Conservation (phyloP, 805 yeast genomes). For the Metschnikowia dekortorum region DNA sequence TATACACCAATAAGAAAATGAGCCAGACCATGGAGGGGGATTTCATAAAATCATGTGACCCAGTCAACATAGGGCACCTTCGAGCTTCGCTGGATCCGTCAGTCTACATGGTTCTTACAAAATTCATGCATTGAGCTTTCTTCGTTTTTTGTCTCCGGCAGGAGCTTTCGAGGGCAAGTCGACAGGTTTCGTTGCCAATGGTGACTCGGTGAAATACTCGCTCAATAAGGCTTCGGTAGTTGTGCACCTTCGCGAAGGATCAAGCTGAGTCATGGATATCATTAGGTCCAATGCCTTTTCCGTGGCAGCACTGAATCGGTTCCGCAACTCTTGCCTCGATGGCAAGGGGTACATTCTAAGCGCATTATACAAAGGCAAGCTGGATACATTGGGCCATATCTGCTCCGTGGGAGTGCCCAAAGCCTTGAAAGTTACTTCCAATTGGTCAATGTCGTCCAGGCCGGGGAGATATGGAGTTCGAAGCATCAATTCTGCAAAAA, state of each 20-base stretch:
- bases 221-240: slow-evolving; percentile 61
- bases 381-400: slow-evolving; percentile 85
- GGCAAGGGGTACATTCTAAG: slow-evolving; percentile 80
- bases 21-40: too few relatives aligned
- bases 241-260: slow-evolving; percentile 70
- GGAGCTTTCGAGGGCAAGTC: slow-evolving; percentile 50
- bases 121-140: slow-evolving; percentile 9
- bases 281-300: slow-evolving; percentile 76
- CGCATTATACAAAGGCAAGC: slow-evolving; percentile 71
- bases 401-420: slow-evolving; percentile 93
- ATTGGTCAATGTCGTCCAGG: slow-evolving; percentile 80
- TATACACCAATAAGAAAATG: too few relatives aligned
- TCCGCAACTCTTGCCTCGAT: slow-evolving; percentile 69
- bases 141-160: slow-evolving; percentile 15
- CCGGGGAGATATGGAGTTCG: slow-evolving; percentile 96
- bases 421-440: slow-evolving; percentile 91
- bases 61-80: too few relatives aligned
- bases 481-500: slow-evolving; percentile 93
- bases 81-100: too few relatives aligned
- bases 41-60: too few relatives aligned
- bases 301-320: slow-evolving; percentile 85
- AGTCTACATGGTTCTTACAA: not conserved
- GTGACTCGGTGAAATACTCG: slow-evolving; percentile 66
- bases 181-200: slow-evolving; percentile 67
- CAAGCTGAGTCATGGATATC: slow-evolving; percentile 66